phyloP scores from a whole-genome alignment of 2,329 filamentous ascomycete genomes.

The Daldinia eschscholtzii region DNA sequence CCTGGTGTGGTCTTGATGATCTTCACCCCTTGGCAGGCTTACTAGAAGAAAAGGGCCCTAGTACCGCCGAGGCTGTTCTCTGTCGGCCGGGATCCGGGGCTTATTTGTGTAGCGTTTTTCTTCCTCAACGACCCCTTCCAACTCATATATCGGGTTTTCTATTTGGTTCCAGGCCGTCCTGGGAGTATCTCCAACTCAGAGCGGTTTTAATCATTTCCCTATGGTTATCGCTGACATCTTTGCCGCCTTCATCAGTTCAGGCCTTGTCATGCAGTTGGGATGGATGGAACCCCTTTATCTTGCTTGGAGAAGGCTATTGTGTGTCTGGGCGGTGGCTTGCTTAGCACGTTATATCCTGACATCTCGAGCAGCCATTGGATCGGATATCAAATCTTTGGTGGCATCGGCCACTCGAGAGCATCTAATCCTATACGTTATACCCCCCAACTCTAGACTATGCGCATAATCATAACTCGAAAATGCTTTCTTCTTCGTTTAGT shows the following conservation, averaged over 20 bases:
- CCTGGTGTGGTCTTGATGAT: not conserved
- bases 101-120: not conserved
- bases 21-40: not conserved
- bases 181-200: not conserved
- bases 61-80: not conserved
- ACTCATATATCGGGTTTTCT: not conserved
- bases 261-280: not conserved
- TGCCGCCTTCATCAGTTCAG: not conserved
- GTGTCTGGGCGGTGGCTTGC: not conserved
- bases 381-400: conserved; percentile 1
- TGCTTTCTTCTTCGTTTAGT: too few species aligned
- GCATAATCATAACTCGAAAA: too few species aligned
- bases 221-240: not conserved
- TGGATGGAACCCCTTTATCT: not conserved
- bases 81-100: not conserved
- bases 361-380: not conserved
- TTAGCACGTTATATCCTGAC: not conserved
- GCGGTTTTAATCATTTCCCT: not conserved
- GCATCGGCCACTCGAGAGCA: not conserved
- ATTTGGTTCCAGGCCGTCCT: not conserved
- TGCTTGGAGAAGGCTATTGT: not conserved
- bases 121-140: not conserved
- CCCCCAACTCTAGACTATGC: too few species aligned
- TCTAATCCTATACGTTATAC: too few species aligned
- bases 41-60: not conserved